Conservation (phyloP, 345 rosid species). For the Populus deltoides region DNA sequence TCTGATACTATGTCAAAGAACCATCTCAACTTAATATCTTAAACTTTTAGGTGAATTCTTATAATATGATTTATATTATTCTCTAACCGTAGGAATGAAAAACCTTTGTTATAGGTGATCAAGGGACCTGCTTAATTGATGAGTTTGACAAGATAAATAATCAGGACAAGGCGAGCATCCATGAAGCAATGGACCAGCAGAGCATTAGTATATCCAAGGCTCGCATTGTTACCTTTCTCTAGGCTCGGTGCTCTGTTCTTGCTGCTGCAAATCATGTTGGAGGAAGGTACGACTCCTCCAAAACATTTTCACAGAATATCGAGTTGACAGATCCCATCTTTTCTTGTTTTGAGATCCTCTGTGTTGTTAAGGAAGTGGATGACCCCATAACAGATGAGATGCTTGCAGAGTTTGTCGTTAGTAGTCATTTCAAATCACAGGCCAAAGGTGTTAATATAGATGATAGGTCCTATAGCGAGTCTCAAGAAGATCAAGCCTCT, state of each 20-base stretch:
- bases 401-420: conserved; percentile 91
- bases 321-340: conserved; percentile 93
- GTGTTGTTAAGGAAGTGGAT: conserved; percentile 98
- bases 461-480: conserved; percentile 45
- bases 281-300: conserved; percentile 99
- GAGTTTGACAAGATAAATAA: conserved; percentile 99
- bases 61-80: too few relatives aligned
- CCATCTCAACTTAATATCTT: too few relatives aligned
- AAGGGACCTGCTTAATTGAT: conserved; percentile 93
- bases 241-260: conserved; percentile 97
- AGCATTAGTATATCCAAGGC: conserved; percentile 99
- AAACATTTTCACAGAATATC: conserved; percentile 79
- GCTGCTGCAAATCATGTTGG: conserved; percentile 96
- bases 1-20: too few relatives aligned
- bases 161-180: conserved; percentile 98
- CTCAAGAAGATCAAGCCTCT: conserved; percentile 55
- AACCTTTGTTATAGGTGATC: conserved; percentile 93
- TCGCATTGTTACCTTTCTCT: conserved; percentile 94
- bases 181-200: conserved; percentile 99
- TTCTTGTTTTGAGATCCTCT: conserved; percentile 89
- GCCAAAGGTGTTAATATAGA: conserved; percentile 72
- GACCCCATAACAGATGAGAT: conserved; percentile 90
- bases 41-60: too few relatives aligned
- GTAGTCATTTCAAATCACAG: conserved; percentile 86
- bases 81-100: too few relatives aligned